Evolutionary conservation across 1,139 yeast species (phyloP), one percentile per base, ranked within the genome.

Genomic region (Pichia inconspicua): DNA sequence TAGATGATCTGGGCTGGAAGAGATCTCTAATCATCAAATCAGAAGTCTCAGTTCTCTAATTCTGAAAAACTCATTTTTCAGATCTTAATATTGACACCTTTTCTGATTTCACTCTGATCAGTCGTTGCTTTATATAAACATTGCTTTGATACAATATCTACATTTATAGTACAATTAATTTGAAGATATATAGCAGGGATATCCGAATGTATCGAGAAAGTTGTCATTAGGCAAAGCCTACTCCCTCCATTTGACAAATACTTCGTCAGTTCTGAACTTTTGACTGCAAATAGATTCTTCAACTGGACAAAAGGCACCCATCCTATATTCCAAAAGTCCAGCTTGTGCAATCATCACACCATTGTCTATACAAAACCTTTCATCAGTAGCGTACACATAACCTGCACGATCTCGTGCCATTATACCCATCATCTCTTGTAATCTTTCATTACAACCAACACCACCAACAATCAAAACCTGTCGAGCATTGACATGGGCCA

Each of bases 291-390:
- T 92, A 0, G 96, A 85, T 50, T 87, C 79, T 42, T 71, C 65
- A 45, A 90, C 59, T 10, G 72, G 74, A 40, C 70, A 74, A 1
- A 79, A 78, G 52, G 78, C 81, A 0, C 97, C 97, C 73, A 83
- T 86, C 61, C 97, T 74, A 63, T 82, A 89, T 47, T 86, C 87
- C 54, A 92, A 67, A 46, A 92, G 70, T 0, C 99, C 99, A 0
- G 98, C 97, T 64, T 92, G 99, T 1, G 98, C 98, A 61, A 92
- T 92, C 99, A 92, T 92, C 44, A 92, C 92, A 11, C 98, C 97
- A 61, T 92, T 92, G 64, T 92, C 98, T 46, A 92, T 92, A 67
- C 97, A 92, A 63, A 92, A 92, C 53, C 98, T 70, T 63, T 92
- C 97, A 65, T 92, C 99, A 0, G 98, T 94, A 14, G 99, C 97